phyloP scores from a whole-genome alignment of 2,329 filamentous ascomycete species.

The Plenodomus lindquistii region DNA sequence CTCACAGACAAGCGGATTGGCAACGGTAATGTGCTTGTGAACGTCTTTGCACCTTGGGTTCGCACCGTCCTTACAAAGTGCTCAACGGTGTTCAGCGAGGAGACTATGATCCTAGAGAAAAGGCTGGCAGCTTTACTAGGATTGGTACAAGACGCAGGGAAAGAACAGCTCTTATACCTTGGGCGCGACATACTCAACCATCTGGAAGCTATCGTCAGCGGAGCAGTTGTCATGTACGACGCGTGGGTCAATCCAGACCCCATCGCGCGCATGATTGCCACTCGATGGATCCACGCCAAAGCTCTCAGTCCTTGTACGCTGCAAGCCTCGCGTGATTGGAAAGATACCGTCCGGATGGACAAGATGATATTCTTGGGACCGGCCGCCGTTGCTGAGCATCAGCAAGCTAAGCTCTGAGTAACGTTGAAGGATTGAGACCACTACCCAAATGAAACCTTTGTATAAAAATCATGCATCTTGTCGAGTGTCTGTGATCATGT shows the following conservation, averaged over 20 bases:
- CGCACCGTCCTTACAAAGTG: constrained; percentile 11
- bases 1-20: constrained; percentile 41
- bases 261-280: constrained; percentile 40
- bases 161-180: constrained; percentile 28
- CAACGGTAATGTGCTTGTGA: constrained; percentile 23
- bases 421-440: too few relatives aligned
- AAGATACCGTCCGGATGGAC: constrained; percentile 12
- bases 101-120: constrained; percentile 13
- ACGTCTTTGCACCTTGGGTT: constrained; percentile 26
- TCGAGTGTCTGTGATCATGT: too few relatives aligned
- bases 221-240: constrained; percentile 45
- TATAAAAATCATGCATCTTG: too few relatives aligned
- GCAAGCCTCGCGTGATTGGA: constrained; percentile 3
- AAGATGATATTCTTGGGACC: constrained; percentile 24
- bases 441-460: too few relatives aligned
- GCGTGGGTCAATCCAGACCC: constrained; percentile 38
- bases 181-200: constrained; percentile 30
- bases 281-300: constrained; percentile 36
- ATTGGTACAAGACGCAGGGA: constrained; percentile 10
- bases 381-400: too few relatives aligned
- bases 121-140: constrained; percentile 11
- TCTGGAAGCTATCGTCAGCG: constrained; percentile 43
- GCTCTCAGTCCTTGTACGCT: neutral
- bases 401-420: neutral
- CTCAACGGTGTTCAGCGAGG: constrained; percentile 4